Conservation (phyloP, 2,329 filamentous ascomycete species). For the Talaromyces pinophilus region DNA sequence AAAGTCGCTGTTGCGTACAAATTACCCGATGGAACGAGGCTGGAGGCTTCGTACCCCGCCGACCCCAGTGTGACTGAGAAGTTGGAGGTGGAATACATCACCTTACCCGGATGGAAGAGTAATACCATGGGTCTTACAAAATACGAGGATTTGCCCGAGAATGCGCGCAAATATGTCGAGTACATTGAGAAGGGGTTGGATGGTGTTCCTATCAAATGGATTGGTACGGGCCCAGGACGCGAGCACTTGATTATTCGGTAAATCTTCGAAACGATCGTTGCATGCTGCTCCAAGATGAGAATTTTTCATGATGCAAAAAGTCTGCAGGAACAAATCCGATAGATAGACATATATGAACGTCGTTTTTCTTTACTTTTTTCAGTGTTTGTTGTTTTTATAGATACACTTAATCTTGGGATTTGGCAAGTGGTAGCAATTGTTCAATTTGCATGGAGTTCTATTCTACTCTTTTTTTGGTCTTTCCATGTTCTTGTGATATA, state of each 20-base stretch:
- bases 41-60: slow-evolving; percentile 59
- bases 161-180: slow-evolving; percentile 62
- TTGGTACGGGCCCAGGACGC: slow-evolving; percentile 62
- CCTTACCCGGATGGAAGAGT: slow-evolving; percentile 62
- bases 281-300: background rate
- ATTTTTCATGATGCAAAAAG: background rate
- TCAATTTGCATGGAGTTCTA: slow-evolving; percentile 6
- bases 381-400: slow-evolving; percentile 3
- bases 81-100: slow-evolving; percentile 60
- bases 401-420: slow-evolving; percentile 4
- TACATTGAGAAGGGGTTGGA: slow-evolving; percentile 59
- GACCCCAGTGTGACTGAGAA: slow-evolving; percentile 55
- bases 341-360: background rate
- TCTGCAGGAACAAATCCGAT: background rate
- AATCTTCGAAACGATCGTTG: background rate
- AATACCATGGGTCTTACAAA: slow-evolving; percentile 59
- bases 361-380: background rate
- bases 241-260: slow-evolving; percentile 62
- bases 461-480: background rate
- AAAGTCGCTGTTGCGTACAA: slow-evolving; percentile 62
- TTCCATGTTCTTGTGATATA: background rate
- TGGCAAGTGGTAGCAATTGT: slow-evolving; percentile 12
- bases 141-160: slow-evolving; percentile 59
- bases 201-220: slow-evolving; percentile 61
- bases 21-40: slow-evolving; percentile 51